phyloP scores from a whole-genome alignment of 2,329 filamentous ascomycete genomes.

The Neofusicoccum kwambonambiense region DNA sequence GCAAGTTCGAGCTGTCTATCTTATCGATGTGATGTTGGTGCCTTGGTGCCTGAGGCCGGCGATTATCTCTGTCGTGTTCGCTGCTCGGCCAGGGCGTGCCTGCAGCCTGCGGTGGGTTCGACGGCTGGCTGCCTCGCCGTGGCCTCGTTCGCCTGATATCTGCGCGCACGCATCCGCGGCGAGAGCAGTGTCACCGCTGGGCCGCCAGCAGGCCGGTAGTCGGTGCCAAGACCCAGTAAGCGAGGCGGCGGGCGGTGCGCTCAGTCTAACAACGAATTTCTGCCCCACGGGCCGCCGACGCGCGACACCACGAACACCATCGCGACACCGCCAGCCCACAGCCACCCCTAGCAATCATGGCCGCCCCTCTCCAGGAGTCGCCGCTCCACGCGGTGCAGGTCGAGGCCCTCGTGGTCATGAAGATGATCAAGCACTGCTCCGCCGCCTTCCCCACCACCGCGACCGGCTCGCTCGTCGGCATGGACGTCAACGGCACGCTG shows the following conservation, averaged over 20 bases:
- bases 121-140: too few species aligned
- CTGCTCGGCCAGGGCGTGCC: not conserved
- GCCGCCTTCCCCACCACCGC: conserved; percentile 83
- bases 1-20: not conserved
- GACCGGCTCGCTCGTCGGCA: conserved; percentile 87
- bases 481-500: conserved; percentile 79
- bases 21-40: not conserved
- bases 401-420: conserved; percentile 95
- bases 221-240: conserved; percentile 12
- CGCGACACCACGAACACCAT: conserved; percentile 14
- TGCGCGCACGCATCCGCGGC: too few species aligned
- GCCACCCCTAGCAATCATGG: conserved; percentile 28
- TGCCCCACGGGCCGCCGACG: conserved; percentile 18
- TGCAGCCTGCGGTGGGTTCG: too few species aligned
- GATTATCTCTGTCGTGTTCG: not conserved
- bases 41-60: not conserved
- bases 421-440: conserved; percentile 95
- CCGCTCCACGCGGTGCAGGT: conserved; percentile 87
- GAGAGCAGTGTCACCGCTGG: too few species aligned
- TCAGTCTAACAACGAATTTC: conserved; percentile 17
- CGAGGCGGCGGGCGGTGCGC: conserved; percentile 6
- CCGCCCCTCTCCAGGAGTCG: conserved; percentile 36
- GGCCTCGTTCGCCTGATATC: too few species aligned
- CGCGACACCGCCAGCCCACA: conserved; percentile 16
- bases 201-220: too few species aligned